A percentile compares a stretch with the other conserved stretches of the same genome.
Conservation (phyloP, 2,329 filamentous ascomycete genomes). For the Pyricularia grisea region DNA sequence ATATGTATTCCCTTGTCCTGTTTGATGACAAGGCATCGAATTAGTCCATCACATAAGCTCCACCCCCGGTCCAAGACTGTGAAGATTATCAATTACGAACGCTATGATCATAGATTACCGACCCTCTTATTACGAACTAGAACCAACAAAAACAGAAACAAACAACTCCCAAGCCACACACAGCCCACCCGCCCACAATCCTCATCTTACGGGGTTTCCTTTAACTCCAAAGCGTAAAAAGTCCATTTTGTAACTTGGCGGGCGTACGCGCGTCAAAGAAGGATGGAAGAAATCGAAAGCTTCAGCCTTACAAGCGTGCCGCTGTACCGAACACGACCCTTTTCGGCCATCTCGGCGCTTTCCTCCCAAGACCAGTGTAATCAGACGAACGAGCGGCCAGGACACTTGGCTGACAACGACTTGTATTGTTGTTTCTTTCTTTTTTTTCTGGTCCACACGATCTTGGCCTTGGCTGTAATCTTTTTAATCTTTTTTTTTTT, state of each 20-base stretch:
- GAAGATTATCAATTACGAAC: too few relatives aligned
- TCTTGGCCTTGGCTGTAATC: background rate
- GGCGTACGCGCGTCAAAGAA: background rate
- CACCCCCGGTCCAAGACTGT: too few relatives aligned
- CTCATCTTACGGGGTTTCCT: background rate
- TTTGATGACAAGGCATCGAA: too few relatives aligned
- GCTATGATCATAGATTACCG: background rate
- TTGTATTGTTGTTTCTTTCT: background rate
- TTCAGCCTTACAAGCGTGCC: background rate
- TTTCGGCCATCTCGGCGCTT: background rate
- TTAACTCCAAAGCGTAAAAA: background rate
- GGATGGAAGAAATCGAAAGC: background rate
- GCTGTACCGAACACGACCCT: background rate
- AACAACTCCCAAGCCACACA: background rate
- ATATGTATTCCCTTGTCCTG: background rate
- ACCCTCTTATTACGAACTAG: background rate
- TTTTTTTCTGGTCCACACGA: background rate
- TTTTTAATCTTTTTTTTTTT: too few relatives aligned
- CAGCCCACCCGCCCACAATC: background rate
- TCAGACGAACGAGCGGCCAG: background rate
- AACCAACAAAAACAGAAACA: background rate
- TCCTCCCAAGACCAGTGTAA: background rate
- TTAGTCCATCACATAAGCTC: too few relatives aligned
- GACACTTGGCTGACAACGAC: background rate
- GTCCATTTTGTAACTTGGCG: background rate